Percentiles rank a stretch among this genome's conserved stretches.
phyloP scores from a whole-genome alignment of 208 protist species.

The Crithidia expoeki region DNA sequence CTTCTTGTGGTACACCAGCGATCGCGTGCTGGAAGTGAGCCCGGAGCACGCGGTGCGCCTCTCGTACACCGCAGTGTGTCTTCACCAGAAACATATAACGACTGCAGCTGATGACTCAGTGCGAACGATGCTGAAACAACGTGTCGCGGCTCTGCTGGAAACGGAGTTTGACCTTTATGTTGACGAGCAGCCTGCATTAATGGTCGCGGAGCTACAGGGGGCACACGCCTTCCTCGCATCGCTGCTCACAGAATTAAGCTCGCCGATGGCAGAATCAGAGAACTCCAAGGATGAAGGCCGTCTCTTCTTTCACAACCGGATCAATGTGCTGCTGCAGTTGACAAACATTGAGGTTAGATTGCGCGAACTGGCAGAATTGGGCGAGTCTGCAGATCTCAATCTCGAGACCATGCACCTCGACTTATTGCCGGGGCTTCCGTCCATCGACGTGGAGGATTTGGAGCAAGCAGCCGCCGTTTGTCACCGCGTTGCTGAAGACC shows the following conservation, averaged over 20 bases:
- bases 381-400: background rate
- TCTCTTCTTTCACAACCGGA: background rate
- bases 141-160: conserved; percentile 19
- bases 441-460: conserved; percentile 12
- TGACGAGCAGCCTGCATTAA: conserved; percentile 12
- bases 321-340: conserved; percentile 1
- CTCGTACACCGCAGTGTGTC: conserved; percentile 18
- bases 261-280: no score
- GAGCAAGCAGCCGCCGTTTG: conserved; percentile 24
- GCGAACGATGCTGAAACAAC: conserved; percentile 8
- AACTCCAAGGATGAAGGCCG: background rate
- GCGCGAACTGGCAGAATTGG: conserved; percentile 5
- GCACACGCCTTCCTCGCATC: background rate
- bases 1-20: conserved; percentile 36
- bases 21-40: conserved; percentile 12
- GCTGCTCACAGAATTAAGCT: no score
- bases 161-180: conserved; percentile 43
- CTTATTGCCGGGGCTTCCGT: background rate
- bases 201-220: conserved; percentile 11
- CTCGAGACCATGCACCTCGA: conserved; percentile 3
- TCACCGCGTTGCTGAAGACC: background rate
- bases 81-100: background rate
- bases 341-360: conserved; percentile 21
- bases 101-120: background rate
- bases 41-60: conserved; percentile 25